A percentile compares a stretch with the other conserved stretches of the same genome.
These are phyloP conservation scores for Lodderomyces beijingensis DNA, from an alignment of 1,139 yeast species.

Conservation along the genomic window DNA sequence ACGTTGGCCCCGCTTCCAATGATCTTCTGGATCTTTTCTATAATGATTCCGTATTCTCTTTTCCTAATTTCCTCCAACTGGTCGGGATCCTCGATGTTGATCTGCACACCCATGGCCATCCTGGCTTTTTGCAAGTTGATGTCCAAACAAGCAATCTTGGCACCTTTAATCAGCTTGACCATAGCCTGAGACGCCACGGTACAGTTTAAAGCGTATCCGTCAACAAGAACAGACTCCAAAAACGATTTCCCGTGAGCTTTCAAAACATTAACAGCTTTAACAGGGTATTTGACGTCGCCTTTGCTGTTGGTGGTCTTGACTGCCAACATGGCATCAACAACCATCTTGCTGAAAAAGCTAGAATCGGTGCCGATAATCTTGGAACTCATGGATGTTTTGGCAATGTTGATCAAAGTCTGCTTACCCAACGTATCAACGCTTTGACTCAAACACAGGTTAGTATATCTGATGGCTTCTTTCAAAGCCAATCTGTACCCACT, in stretches of 20 bases:
- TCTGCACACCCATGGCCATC: conserved; percentile 98
- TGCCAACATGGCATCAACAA: conserved; percentile 92
- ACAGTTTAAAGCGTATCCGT: conserved; percentile 96
- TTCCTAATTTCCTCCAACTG: conserved; percentile 93
- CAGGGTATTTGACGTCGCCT: conserved; percentile 92
- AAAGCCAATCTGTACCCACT: conserved; percentile 94
- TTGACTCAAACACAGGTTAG: conserved; percentile 78
- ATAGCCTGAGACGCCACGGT: conserved; percentile 98
- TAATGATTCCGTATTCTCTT: conserved; percentile 86
- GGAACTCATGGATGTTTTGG: conserved; percentile 95
- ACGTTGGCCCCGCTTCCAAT: conserved; percentile 95
- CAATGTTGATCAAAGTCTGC: conserved; percentile 78
- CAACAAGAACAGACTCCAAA: conserved; percentile 75
- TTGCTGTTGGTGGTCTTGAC: conserved; percentile 87
- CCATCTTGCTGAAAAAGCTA: conserved; percentile 84
- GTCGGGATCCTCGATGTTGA: conserved; percentile 95
- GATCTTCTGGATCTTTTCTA: conserved; percentile 85
- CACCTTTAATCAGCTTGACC: conserved; percentile 68
- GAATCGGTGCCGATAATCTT: conserved; percentile 96
- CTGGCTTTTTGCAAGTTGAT: conserved; percentile 92
- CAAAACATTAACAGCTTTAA: conserved; percentile 91
- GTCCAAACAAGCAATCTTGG: conserved; percentile 91
- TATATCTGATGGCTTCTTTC: conserved; percentile 86
- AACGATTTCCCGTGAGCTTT: conserved; percentile 97
- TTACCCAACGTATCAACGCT: conserved; percentile 82